Evolutionary conservation across 805 yeast species (phyloP).

Genomic region (Candida dajiaensis): DNA sequence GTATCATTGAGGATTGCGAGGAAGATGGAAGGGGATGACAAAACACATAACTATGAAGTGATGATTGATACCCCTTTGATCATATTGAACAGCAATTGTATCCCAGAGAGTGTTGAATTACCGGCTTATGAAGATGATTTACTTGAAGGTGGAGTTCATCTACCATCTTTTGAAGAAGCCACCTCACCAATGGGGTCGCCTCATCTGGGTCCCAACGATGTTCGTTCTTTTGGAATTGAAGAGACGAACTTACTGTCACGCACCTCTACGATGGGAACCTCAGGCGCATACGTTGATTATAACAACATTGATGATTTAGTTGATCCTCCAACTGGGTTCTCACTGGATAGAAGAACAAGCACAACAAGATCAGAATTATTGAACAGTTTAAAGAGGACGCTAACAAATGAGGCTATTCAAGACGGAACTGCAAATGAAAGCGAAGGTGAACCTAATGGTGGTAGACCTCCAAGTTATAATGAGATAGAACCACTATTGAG

Average conservation of each 20-base stretch:
- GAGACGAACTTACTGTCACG: conserved; percentile 19
- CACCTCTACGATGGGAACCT: conserved; percentile 13
- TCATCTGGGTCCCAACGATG: conserved; percentile 4
- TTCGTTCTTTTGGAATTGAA: conserved; percentile 13
- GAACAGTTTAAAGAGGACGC: conserved; percentile 9
- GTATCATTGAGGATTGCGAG: conserved; percentile 63
- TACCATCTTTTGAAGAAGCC: conserved; percentile 68
- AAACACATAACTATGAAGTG: conserved; percentile 72
- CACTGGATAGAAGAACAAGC: conserved; percentile 4
- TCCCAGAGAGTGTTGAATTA: conserved; percentile 30
- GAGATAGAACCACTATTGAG: conserved; percentile 23
- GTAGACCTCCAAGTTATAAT: conserved; percentile 31
- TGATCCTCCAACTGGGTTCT: conserved; percentile 4
- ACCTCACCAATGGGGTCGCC: conserved; percentile 38
- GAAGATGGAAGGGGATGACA: conserved; percentile 38
- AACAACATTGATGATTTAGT: conserved; percentile 20
- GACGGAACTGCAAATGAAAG: not conserved
- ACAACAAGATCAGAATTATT: conserved; percentile 9
- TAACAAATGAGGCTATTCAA: not conserved
- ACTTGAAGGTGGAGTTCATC: conserved; percentile 16
- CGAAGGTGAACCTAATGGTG: conserved; percentile 3
- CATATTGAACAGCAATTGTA: conserved; percentile 39
- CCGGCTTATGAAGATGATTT: conserved; percentile 28
- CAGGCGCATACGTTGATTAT: conserved; percentile 3
- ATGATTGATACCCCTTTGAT: conserved; percentile 73